A percentile compares a stretch with the other conserved stretches of the same genome.
These are phyloP conservation scores for Pleurotus tuber-regium DNA, from an alignment of 768 basidiomycete genomes.

Conservation along the genomic window DNA sequence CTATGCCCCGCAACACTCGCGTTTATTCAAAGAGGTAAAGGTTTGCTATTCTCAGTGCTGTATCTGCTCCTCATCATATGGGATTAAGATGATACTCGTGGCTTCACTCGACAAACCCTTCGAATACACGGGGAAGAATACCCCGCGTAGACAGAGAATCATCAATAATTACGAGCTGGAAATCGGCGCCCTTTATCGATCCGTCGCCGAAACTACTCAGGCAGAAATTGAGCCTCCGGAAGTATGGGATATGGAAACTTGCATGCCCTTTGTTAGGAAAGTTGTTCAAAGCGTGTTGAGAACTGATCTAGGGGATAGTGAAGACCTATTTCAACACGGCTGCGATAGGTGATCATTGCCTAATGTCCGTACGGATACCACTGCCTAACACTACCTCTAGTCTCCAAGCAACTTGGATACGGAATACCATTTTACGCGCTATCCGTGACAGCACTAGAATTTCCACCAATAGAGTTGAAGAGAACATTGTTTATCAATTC, in stretches of 20 bases:
- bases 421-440: slow-evolving; percentile 4
- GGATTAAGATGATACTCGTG: slow-evolving; percentile 35
- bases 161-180: slow-evolving; percentile 33
- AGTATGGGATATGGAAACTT: slow-evolving; percentile 22
- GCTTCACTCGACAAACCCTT: slow-evolving; percentile 30
- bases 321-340: slow-evolving; percentile 35
- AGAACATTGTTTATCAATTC: slow-evolving; percentile 8
- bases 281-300: slow-evolving; percentile 29
- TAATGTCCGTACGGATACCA: background rate
- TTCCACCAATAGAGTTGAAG: slow-evolving; percentile 16
- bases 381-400: background rate
- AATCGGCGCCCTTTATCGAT: slow-evolving; percentile 33
- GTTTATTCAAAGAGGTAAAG: slow-evolving; percentile 39
- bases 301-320: slow-evolving; percentile 19
- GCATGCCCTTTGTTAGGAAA: slow-evolving; percentile 28
- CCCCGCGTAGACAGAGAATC: slow-evolving; percentile 30
- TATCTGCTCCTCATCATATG: background rate
- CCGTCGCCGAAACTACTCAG: slow-evolving; percentile 26
- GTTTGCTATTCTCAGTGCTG: background rate
- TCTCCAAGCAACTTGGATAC: slow-evolving; percentile 10
- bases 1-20: slow-evolving; percentile 37
- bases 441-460: slow-evolving; percentile 1
- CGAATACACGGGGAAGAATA: slow-evolving; percentile 35
- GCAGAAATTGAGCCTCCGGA: slow-evolving; percentile 21
- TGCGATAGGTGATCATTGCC: slow-evolving; percentile 28